Base-by-base conservation (phyloP, 2,329 filamentous ascomycete genomes). In the Fusarium sp. region DNA sequence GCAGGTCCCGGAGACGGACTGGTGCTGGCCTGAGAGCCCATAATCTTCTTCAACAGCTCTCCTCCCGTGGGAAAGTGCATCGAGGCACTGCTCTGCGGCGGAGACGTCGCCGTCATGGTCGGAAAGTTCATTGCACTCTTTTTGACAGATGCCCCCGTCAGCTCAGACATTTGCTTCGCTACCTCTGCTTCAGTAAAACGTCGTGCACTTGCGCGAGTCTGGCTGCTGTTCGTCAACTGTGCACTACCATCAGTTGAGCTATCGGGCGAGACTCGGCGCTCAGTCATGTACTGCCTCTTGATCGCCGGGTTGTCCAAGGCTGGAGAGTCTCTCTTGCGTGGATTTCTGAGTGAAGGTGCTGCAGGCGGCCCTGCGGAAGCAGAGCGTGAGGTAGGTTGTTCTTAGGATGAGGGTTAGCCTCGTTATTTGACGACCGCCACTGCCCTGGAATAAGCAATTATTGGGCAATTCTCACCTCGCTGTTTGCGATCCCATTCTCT, bases 401-500 rank as follows among this genome's bases (percentile, higher is more conserved):
- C 68, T 72, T 16, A 39, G 37, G 13, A 18, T n/a, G 50, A 23
- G 66, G 58, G 40, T 67, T 56, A 70, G 7, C 6, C 36, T 31
- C 27, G 36, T 18, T 51, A 37, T 36, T 51, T 16, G 48, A 23
- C 18, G 18, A 23, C 18, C 18, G 18, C 18, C 18, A 23, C 18
- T 23, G 18, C 18, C 18, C 18, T 23, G 18, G 18, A 23, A 23
- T 23, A 23, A 23, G 18, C 18, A 23, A 23, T 23, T 23, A 23
- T 23, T 23, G 18, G 18, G 4, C 18, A 23, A 4, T 23, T 23
- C 65, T 44, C 34, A 71, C 68, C 37, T 60, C 48, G 65, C 8
- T 47, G 57, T 16, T 39, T 61, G 28, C 41, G 51, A 57, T 77
- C 75, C 80, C 80, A 81, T 13, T 74, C 57, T 34, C 65, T 66